A percentile compares a stretch with the other conserved stretches of the same genome.
Evolutionary conservation across 345 rosid genomes (phyloP).

Genomic region (Pistacia atlantica): DNA sequence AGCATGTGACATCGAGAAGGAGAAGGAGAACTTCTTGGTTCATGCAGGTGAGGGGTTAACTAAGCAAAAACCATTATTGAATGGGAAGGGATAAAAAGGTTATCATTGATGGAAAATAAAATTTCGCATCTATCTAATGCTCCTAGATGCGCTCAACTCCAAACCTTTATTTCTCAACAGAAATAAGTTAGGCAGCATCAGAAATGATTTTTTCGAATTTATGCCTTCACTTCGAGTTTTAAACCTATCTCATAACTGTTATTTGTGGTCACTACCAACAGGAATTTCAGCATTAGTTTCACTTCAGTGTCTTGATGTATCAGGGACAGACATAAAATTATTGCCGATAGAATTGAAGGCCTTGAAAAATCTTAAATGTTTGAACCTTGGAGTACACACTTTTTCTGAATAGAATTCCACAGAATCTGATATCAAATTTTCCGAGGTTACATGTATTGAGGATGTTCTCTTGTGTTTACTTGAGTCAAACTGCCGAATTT

Average conservation of each 20-base stretch:
- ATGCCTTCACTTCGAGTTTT: neutral
- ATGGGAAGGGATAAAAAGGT: neutral
- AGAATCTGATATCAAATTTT: neutral
- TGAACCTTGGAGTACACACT: slow-evolving; percentile 1
- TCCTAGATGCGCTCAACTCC: neutral
- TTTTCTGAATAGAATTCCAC: neutral
- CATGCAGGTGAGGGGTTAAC: slow-evolving; percentile 2
- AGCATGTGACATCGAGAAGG: neutral
- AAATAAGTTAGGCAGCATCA: neutral
- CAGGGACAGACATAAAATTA: too few species aligned
- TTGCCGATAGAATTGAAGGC: too few species aligned
- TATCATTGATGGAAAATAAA: neutral
- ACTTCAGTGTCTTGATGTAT: neutral
- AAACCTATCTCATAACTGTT: neutral
- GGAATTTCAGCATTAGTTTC: neutral
- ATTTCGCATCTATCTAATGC: neutral
- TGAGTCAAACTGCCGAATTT: neutral
- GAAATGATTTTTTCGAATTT: neutral
- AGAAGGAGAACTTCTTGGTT: slow-evolving; percentile 4
- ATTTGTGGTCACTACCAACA: neutral
- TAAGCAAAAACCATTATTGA: neutral
- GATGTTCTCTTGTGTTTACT: neutral
- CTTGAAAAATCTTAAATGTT: neutral
- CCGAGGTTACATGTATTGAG: neutral
- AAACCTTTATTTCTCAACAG: slow-evolving; percentile 16